Conservation (phyloP, 805 yeast species). For the Debaryomyces tyrocola region DNA sequence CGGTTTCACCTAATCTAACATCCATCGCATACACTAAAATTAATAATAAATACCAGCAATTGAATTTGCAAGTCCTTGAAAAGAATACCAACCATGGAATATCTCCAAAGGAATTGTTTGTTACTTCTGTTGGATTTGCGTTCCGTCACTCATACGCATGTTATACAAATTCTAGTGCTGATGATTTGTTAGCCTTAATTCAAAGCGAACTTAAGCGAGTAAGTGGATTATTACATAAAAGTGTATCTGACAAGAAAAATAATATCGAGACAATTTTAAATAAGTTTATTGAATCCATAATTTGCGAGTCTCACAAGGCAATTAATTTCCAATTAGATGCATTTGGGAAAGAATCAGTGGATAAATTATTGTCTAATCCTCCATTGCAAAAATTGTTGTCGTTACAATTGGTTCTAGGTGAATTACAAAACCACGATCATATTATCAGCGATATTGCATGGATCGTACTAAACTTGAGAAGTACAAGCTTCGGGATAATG, state of each 20-base stretch:
- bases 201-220: conserved; percentile 43
- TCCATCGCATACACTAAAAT: conserved; percentile 33
- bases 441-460: conserved; percentile 53
- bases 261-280: conserved; percentile 11
- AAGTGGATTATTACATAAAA: conserved; percentile 9
- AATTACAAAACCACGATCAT: conserved; percentile 27
- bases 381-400: conserved; percentile 74
- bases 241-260: conserved; percentile 11
- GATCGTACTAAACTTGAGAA: conserved; percentile 65
- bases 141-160: conserved; percentile 69
- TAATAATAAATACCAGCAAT: conserved; percentile 9
- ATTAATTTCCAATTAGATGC: conserved; percentile 67
- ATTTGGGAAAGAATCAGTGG: conserved; percentile 70
- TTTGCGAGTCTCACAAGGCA: conserved; percentile 73
- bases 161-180: conserved; percentile 63
- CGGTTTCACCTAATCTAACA: conserved; percentile 53
- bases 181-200: conserved; percentile 64
- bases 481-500: conserved; percentile 71
- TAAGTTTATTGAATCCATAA: conserved; percentile 40
- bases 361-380: conserved; percentile 71
- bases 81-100: conserved; percentile 12
- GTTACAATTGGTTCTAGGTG: conserved; percentile 67
- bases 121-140: conserved; percentile 61
- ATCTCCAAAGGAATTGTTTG: conserved; percentile 32
- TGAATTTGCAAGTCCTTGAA: conserved; percentile 20